Evolutionary conservation across 2,329 filamentous ascomycete species (phyloP), one percentile per base, ranked within the genome.

Genomic region (Xylaria sp.): DNA sequence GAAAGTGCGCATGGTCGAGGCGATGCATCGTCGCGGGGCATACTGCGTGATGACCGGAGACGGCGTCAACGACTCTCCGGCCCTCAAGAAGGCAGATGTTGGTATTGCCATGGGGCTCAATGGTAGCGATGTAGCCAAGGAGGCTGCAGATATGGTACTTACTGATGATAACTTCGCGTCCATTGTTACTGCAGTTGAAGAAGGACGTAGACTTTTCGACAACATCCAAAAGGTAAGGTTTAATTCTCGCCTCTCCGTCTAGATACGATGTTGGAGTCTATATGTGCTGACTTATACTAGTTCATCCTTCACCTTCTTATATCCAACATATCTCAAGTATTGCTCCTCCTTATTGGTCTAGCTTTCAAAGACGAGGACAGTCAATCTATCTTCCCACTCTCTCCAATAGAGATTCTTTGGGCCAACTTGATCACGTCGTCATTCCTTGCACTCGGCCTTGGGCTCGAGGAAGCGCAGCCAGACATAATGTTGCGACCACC

Each of bases 141-240:
- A 96, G 80, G 93, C 93, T 2, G 91, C 92, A 0, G 93, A 97
- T 76, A 96, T 97, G 86, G 92, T 97, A 44, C 84, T 97, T 50
- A 94, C 92, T 0, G 93, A 96, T 77, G 93, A 96, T 80, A 94
- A 97, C 81, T 97, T 97, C 77, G 92, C 93, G 12, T 94, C 91
- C 34, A 93, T 92, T 65, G 86, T 92, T 50, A 90, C 88, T n/a
- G 90, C 89, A 41, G 89, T 93, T 55, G 87, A 91, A 77, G 90
- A 92, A 79, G 91, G 91, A 13, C 87, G 91, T 51, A 84, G 90
- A 46, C 84, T 92, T 62, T 91, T 91, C 73, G 90, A 92, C 82
- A 92, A 92, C 72, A 91, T 93, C 69, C 90, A 92, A 77, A 92
- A 92, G 83, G 91, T 91, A 76, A 80, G 83, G 54, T 77, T 51